Conservation (phyloP, 805 yeast species). For the Clavispora fructus region DNA sequence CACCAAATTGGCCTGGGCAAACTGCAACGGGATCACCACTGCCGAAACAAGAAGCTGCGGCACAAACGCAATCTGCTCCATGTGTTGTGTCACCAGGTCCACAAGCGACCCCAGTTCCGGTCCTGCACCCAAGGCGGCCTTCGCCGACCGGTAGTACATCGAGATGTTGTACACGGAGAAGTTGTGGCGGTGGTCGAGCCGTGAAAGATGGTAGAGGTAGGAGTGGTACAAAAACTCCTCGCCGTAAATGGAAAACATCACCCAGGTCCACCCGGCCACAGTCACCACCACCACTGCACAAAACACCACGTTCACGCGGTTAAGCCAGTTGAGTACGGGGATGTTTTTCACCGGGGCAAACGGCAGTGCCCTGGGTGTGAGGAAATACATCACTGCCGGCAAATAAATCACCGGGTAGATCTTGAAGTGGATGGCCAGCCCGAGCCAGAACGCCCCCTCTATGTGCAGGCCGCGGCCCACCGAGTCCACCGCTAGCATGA, state of each 20-base stretch:
- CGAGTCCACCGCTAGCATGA: slow-evolving; percentile 43
- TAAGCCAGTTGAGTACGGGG: slow-evolving; percentile 37
- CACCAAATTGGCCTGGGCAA: slow-evolving; percentile 27
- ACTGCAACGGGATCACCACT: slow-evolving; percentile 50
- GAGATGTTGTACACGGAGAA: slow-evolving; percentile 81
- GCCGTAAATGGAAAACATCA: slow-evolving; percentile 72
- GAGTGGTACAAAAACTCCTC: slow-evolving; percentile 70
- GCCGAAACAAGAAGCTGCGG: slow-evolving; percentile 72
- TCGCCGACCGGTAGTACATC: slow-evolving; percentile 56
- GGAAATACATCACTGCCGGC: slow-evolving; percentile 57
- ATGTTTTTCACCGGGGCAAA: slow-evolving; percentile 8
- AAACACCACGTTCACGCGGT: slow-evolving; percentile 24
- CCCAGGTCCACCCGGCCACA: slow-evolving; percentile 41
- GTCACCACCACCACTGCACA: slow-evolving; percentile 23
- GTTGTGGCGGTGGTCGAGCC: slow-evolving; percentile 93
- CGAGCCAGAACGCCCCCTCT: slow-evolving; percentile 47
- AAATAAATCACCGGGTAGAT: slow-evolving; percentile 87
- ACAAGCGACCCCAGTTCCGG: not conserved
- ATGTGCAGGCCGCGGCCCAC: slow-evolving; percentile 25
- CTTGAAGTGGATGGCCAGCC: slow-evolving; percentile 81
- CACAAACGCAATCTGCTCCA: slow-evolving; percentile 64
- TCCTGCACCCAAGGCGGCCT: slow-evolving; percentile 1
- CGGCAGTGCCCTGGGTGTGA: slow-evolving; percentile 23
- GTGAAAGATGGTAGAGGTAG: slow-evolving; percentile 72
- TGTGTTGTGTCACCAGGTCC: slow-evolving; percentile 13